Evolutionary conservation across 257 asterid species (phyloP).

Genomic region (Agastache rugosa): DNA sequence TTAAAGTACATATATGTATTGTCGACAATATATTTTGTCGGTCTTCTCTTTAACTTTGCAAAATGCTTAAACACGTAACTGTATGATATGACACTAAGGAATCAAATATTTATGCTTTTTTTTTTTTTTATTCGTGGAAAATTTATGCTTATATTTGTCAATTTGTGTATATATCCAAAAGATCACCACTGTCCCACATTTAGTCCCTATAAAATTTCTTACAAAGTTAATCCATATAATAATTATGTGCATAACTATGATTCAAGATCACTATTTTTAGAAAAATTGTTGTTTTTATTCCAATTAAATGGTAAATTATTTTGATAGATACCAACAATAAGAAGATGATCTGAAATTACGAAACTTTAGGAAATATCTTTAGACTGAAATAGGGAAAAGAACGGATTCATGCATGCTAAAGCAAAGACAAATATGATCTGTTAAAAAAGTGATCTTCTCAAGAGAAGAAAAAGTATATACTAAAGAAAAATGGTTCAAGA

Average conservation of each 20-base stretch:
- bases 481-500: no score
- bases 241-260: neutral
- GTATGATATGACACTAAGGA: no score
- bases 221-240: neutral
- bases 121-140: no score
- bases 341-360: neutral
- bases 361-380: neutral
- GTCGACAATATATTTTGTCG: neutral
- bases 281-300: no score
- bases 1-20: neutral
- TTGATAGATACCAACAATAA: neutral
- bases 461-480: no score
- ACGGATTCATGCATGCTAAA: neutral
- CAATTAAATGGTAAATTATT: neutral
- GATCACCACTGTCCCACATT: neutral
- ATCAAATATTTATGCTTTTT: neutral
- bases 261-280: no score
- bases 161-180: no score
- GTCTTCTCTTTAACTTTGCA: neutral
- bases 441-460: no score
- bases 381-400: neutral
- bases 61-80: neutral
- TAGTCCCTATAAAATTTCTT: neutral
- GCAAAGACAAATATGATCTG: neutral
- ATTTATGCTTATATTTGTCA: no score